Evolutionary conservation across 441 rosid genomes (phyloP), one percentile per base, ranked within the genome.

Genomic region (Iberis amara): DNA sequence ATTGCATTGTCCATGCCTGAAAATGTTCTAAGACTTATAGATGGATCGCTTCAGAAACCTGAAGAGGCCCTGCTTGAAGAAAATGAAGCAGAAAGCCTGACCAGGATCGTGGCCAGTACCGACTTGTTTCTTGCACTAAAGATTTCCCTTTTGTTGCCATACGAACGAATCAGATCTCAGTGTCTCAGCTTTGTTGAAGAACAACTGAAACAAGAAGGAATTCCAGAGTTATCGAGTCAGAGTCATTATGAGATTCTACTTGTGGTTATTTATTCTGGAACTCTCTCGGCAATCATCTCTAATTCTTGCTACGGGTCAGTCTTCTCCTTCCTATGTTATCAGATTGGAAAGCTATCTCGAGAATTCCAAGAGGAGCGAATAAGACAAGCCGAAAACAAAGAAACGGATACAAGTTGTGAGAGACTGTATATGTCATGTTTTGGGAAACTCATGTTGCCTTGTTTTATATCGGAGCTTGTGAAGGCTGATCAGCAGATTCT

Each of bases 341-440:
- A 80, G 55, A 79, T 79, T 3, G 99, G 97, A 49, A 78, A 79
- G 62, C 72, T 83, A 52, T 85, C 80, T n/a, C 86, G 82, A 38
- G 77, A 61, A 55, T 77, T 75, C 64, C 97, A 78, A 66, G 95
- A 92, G 70, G 44, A 68, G 21, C 72, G 57, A 65, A 57, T 75
- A 46, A 57, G 59, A 30, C 55, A 46, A 21, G 42, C 50, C 3
- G 58, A 49, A 54, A 68, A 59, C 60, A 71, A 53, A 52, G 69
- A 59, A 33, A 65, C 31, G 35, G 64, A 50, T 8, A 26, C 48
- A 46, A 55, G 54, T 47, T 37, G 24, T 0, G 67, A 57, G 31
- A 54, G 46, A 21, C 65, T 59, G 39, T 49, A 39, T 12, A 21
- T 65, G 7, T 52, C 70, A 43, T 55, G 80, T 50, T 89, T 89